Evolutionary conservation across 108 stramenopile genomes (phyloP), one percentile per base, ranked within the genome.

Genomic region (Nitzschia sp.): DNA sequence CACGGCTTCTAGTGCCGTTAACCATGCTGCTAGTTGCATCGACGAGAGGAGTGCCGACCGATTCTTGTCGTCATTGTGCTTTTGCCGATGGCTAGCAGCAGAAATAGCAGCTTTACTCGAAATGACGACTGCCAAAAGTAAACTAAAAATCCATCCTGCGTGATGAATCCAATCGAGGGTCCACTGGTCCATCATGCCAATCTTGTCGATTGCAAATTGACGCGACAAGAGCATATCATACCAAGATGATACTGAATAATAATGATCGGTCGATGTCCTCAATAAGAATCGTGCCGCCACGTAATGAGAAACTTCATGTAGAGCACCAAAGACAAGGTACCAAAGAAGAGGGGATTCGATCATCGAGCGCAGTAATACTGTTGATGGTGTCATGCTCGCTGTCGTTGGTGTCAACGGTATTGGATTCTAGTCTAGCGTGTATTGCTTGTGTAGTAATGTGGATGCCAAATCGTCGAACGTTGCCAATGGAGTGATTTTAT

Each of bases 1-100:
- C 1, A 92, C 55, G 15, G 84, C 90, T 56, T 92, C 90, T 11
- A 83, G 25, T 4, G 87, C 87, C 0, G 84, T 85, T 23, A 89
- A 48, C 38, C 56, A 66, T 6, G 90, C 82, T 31, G 84, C 86
- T 23, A 79, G 9, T 23, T 45, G 68, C 11, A 89, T 54, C 21
- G 54, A 29, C 11, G 64, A 49, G 29, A 48, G 21, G 5, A 29
- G 47, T 47, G 19, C 25, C 13, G 28, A 56, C 2, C 38, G 28
- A 71, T 18, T 24, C 35, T 31, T 13, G 47, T 18, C 46, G 23
- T 13, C 9, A 53, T n/a, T 28, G 46, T 29, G 21, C 56, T n/a
- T 51, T 51, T 19, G 33, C 45, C 34, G 35, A 15, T 33, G 2
- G 62, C 61, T 26, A 6, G 56, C 28, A 3, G 27, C 38, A 17